phyloP scores from a whole-genome alignment of 176 grass and related monocot genomes.

The Ensete glaucum region DNA sequence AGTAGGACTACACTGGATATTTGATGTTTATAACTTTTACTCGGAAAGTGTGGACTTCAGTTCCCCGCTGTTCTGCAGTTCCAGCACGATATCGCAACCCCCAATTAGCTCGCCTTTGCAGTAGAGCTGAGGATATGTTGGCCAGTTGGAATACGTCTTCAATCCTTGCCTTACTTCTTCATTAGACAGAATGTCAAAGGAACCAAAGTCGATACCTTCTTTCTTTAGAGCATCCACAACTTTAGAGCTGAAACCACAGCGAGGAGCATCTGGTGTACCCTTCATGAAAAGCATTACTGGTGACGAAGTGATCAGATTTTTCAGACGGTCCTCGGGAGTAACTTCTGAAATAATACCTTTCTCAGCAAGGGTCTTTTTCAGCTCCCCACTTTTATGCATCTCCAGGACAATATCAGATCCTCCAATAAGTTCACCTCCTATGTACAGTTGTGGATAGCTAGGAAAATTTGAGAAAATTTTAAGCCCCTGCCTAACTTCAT shows the following conservation, averaged over 20 bases:
- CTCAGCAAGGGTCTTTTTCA: constrained; percentile 62
- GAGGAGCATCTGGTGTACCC: constrained; percentile 67
- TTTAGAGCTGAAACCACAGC: constrained; percentile 83
- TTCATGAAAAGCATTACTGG: constrained; percentile 96
- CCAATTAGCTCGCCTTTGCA: constrained; percentile 87
- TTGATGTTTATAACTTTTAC: not conserved
- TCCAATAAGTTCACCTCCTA: constrained; percentile 85
- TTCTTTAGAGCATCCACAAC: constrained; percentile 72
- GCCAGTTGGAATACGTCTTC: constrained; percentile 92
- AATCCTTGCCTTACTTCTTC: constrained; percentile 83
- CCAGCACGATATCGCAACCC: constrained; percentile 85
- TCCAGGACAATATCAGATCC: constrained; percentile 83
- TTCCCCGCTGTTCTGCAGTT: constrained; percentile 61
- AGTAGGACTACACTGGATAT: not conserved
- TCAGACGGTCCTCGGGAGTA: constrained; percentile 44
- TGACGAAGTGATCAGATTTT: constrained; percentile 39
- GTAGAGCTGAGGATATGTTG: constrained; percentile 89
- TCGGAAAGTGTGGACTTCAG: constrained; percentile 64
- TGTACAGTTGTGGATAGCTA: constrained; percentile 91
- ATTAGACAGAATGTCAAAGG: constrained; percentile 74
- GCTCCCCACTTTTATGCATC: constrained; percentile 93
- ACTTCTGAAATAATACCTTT: constrained; percentile 41
- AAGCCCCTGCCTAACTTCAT: constrained; percentile 70
- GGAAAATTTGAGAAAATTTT: constrained; percentile 76
- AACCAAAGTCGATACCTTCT: constrained; percentile 62